Conservation (phyloP, 2,329 filamentous ascomycete species). For the Pyrenophora teres region DNA sequence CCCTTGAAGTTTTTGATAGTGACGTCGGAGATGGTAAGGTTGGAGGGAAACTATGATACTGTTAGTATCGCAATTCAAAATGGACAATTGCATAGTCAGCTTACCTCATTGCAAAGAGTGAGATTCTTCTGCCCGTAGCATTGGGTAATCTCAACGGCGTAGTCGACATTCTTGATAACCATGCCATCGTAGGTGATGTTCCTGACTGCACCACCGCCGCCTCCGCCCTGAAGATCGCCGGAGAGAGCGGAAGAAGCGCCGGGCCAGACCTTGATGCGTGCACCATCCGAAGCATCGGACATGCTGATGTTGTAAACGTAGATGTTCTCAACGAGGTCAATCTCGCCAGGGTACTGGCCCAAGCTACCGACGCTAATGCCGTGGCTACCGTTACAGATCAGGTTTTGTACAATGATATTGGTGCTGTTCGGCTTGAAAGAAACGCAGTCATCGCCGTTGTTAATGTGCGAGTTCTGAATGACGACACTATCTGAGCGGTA, state of each 20-base stretch:
- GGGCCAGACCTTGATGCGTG: slow-evolving; percentile 77
- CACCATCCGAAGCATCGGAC: slow-evolving; percentile 61
- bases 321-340: slow-evolving; percentile 72
- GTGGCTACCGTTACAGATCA: slow-evolving; percentile 71
- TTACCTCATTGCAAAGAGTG: slow-evolving; percentile 60
- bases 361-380: slow-evolving; percentile 75
- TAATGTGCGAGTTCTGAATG: slow-evolving; percentile 68
- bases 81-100: background rate
- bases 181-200: slow-evolving; percentile 72
- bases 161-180: slow-evolving; percentile 65
- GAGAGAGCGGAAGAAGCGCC: slow-evolving; percentile 60
- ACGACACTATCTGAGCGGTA: slow-evolving; percentile 66
- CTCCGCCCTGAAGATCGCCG: slow-evolving; percentile 68
- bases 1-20: slow-evolving; percentile 62
- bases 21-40: slow-evolving; percentile 61
- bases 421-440: slow-evolving; percentile 77
- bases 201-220: slow-evolving; percentile 63
- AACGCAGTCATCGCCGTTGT: slow-evolving; percentile 73
- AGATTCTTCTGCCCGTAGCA: slow-evolving; percentile 67
- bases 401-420: slow-evolving; percentile 68
- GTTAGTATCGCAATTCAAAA: background rate
- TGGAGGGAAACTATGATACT: slow-evolving; percentile 54
- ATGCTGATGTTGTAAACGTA: slow-evolving; percentile 53
- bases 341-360: slow-evolving; percentile 67
- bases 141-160: slow-evolving; percentile 67